A percentile compares a stretch with the other conserved stretches of the same genome.
Conservation (phyloP, 139 green algal species). For the Chlamydomonas sphaeroides region DNA sequence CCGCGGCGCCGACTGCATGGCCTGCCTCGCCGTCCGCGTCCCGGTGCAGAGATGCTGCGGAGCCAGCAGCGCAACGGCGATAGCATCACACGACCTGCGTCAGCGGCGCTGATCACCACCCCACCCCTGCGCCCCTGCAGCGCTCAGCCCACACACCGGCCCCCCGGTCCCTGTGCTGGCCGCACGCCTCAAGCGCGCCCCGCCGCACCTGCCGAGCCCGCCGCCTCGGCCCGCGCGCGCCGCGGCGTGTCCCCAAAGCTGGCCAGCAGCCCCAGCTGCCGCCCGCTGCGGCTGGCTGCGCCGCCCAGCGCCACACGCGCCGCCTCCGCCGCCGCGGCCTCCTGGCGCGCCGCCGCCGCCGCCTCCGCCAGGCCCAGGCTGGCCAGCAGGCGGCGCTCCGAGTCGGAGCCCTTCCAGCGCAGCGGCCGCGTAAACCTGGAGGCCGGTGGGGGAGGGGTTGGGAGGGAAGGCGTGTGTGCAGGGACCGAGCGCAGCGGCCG, state of each 20-base stretch:
- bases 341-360: slow-evolving; percentile 6
- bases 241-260: slow-evolving; percentile 21
- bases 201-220: background rate
- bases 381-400: slow-evolving; percentile 25
- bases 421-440: slow-evolving; percentile 22
- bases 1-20: too few species aligned
- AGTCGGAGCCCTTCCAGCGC: slow-evolving; percentile 34
- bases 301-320: background rate
- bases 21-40: too few species aligned
- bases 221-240: background rate
- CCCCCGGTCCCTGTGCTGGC: too few species aligned
- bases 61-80: too few species aligned
- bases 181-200: too few species aligned
- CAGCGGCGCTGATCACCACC: too few species aligned
- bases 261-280: slow-evolving; percentile 13
- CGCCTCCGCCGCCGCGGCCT: background rate
- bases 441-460: too few species aligned
- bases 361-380: slow-evolving; percentile 13
- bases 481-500: too few species aligned
- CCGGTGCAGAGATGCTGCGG: too few species aligned
- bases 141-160: too few species aligned
- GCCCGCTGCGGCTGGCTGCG: background rate
- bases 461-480: background rate
- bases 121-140: too few species aligned
- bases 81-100: too few species aligned